Percentiles rank a stretch among this genome's conserved stretches.
These are phyloP conservation scores for Lactarius tabidus DNA, from an alignment of 768 basidiomycete species.

Conservation along the genomic window DNA sequence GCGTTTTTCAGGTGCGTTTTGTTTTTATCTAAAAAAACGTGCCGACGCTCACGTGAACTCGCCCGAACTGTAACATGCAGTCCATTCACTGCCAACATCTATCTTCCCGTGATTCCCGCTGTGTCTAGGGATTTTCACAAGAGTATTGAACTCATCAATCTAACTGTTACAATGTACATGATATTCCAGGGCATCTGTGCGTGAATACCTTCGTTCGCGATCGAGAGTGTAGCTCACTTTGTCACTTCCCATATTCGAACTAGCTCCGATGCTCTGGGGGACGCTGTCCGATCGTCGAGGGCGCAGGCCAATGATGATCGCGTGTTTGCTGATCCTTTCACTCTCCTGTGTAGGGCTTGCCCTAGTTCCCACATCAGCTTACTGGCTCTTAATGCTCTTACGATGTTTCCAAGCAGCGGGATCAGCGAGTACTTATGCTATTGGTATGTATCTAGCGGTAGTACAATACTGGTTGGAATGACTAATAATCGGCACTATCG, in stretches of 20 bases:
- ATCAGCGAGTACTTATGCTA: conserved; percentile 72
- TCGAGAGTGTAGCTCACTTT: not conserved
- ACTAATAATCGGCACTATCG: not conserved
- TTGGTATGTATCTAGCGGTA: conserved; percentile 43
- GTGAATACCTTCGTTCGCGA: conserved; percentile 21
- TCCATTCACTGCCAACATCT: conserved; percentile 72
- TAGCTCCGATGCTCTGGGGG: conserved; percentile 58
- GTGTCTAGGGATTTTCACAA: conserved; percentile 59
- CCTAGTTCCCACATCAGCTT: conserved; percentile 51
- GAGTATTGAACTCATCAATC: conserved; percentile 67
- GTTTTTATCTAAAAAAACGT: not conserved
- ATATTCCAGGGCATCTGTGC: conserved; percentile 59
- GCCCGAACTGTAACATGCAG: conserved; percentile 33
- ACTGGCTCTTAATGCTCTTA: conserved; percentile 78
- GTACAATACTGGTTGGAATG: not conserved
- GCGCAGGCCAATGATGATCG: conserved; percentile 57
- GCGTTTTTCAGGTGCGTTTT: conserved; percentile 59
- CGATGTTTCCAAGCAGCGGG: conserved; percentile 77
- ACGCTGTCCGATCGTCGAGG: conserved; percentile 64
- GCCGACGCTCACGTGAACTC: not conserved
- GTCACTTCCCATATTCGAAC: not conserved
- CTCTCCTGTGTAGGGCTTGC: conserved; percentile 63
- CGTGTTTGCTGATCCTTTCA: conserved; percentile 59
- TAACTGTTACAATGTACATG: conserved; percentile 79
- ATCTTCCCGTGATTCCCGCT: conserved; percentile 74